These are phyloP conservation scores for Aspergillus sp. DNA, from an alignment of 2,329 filamentous ascomycete species.

Conservation along the genomic window DNA sequence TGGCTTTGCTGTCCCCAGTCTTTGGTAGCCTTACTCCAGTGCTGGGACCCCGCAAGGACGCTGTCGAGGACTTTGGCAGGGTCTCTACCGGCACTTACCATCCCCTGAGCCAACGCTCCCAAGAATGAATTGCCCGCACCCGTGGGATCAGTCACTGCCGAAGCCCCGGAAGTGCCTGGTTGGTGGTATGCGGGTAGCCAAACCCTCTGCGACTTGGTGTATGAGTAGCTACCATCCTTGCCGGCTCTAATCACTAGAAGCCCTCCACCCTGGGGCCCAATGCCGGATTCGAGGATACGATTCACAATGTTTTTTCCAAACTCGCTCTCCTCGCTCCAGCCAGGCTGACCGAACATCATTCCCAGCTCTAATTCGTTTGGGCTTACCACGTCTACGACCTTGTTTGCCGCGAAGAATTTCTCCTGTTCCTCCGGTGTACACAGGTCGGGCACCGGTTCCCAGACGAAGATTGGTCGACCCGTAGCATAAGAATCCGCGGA, in stretches of 20 bases:
- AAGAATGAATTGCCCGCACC: slow-evolving; percentile 91
- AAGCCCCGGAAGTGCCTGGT: slow-evolving; percentile 22
- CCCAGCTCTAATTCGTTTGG: slow-evolving; percentile 90
- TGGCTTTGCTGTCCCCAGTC: slow-evolving; percentile 41
- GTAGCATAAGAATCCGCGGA: slow-evolving; percentile 27
- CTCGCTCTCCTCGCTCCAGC: slow-evolving; percentile 24
- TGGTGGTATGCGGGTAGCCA: slow-evolving; percentile 75
- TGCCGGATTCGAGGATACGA: slow-evolving; percentile 28
- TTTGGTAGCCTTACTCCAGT: slow-evolving; percentile 38
- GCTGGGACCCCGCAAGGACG: slow-evolving; percentile 43
- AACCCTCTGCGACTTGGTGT: slow-evolving; percentile 32
- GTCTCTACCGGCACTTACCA: slow-evolving; percentile 38
- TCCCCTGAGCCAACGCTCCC: slow-evolving; percentile 50
- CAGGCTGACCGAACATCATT: slow-evolving; percentile 62
- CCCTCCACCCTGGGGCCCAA: slow-evolving; percentile 31
- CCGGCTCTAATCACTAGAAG: slow-evolving; percentile 50
- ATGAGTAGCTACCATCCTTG: slow-evolving; percentile 50
- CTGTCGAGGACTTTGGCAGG: slow-evolving; percentile 23
- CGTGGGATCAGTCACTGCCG: slow-evolving; percentile 73
- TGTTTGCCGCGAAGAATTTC: slow-evolving; percentile 46
- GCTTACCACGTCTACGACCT: slow-evolving; percentile 52
- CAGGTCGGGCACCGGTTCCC: slow-evolving; percentile 89
- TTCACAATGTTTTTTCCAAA: slow-evolving; percentile 26
- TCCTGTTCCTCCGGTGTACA: slow-evolving; percentile 60
- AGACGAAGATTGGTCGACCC: slow-evolving; percentile 67